Conservation (phyloP, 768 basidiomycete species). For the Podaxis sp. region DNA sequence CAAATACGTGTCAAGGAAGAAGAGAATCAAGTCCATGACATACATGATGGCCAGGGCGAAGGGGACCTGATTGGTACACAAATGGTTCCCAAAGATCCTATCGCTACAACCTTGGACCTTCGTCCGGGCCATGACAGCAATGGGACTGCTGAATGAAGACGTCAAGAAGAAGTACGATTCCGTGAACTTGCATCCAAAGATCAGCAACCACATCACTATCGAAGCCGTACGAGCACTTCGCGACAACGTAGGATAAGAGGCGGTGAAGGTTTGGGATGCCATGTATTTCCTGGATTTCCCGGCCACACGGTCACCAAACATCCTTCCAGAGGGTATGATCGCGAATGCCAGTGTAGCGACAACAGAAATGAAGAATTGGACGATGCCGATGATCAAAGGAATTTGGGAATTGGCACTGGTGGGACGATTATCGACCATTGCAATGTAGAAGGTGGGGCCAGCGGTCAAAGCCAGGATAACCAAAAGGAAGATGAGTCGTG, state of each 20-base stretch:
- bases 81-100: conserved; percentile 70
- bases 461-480: conserved; percentile 90
- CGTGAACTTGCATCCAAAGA: conserved; percentile 94
- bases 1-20: conserved; percentile 99
- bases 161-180: conserved; percentile 99
- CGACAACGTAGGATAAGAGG: conserved; percentile 85
- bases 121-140: conserved; percentile 95
- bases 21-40: conserved; percentile 94
- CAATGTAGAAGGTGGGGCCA: conserved; percentile 93
- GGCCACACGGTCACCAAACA: conserved; percentile 98
- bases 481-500: conserved; percentile 88
- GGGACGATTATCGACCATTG: conserved; percentile 70
- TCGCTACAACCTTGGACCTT: conserved; percentile 90
- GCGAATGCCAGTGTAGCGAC: conserved; percentile 81
- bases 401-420: conserved; percentile 48
- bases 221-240: conserved; percentile 77
- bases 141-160: conserved; percentile 93
- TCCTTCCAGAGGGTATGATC: conserved; percentile 90
- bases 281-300: conserved; percentile 98
- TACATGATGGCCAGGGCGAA: conserved; percentile 99
- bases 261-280: conserved; percentile 98
- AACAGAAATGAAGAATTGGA: conserved; percentile 91
- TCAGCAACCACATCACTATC: conserved; percentile 83
- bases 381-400: conserved; percentile 88
- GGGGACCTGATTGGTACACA: conserved; percentile 91